A percentile compares a stretch with the other conserved stretches of the same genome.
Evolutionary conservation across 78 protist species (phyloP).

Genomic region (Diacronema lutheri): DNA sequence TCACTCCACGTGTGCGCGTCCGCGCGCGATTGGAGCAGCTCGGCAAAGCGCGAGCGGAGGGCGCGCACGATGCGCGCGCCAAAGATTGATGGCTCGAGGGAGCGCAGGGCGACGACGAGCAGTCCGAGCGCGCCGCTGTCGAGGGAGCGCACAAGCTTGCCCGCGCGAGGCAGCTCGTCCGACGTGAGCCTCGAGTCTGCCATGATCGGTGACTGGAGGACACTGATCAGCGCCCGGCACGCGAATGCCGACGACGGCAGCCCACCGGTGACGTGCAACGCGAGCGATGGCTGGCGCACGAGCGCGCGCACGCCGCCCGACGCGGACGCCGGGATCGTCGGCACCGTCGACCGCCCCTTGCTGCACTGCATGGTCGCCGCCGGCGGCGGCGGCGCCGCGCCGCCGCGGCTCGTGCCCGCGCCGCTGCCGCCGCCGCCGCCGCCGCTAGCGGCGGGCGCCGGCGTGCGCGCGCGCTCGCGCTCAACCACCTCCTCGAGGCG

Average conservation of each 20-base stretch:
- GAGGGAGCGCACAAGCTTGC: neutral
- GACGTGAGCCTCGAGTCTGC: neutral
- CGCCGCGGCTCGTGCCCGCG: neutral
- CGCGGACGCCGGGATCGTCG: too few species aligned
- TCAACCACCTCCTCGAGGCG: too few species aligned
- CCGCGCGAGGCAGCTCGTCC: neutral
- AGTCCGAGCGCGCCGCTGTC: neutral
- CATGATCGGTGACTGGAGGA: neutral
- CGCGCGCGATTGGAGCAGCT: neutral
- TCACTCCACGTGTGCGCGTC: neutral
- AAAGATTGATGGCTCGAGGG: neutral
- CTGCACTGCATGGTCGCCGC: too few species aligned
- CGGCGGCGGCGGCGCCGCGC: neutral
- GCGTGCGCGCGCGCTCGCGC: neutral
- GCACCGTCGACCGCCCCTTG: too few species aligned
- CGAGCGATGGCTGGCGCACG: neutral
- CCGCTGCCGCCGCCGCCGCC: too few species aligned
- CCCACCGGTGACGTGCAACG: neutral
- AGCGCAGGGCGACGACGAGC: neutral
- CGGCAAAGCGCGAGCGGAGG: neutral
- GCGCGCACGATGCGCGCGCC: neutral
- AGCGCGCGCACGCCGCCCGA: neutral
- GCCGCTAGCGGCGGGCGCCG: neutral
- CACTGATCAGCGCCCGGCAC: neutral
- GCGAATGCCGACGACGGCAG: neutral